Percentiles rank a stretch among this genome's conserved stretches.
Evolutionary conservation across 495 filamentous ascomycete genomes (phyloP).

Genomic region (Aspergillus incahuasiensis): DNA sequence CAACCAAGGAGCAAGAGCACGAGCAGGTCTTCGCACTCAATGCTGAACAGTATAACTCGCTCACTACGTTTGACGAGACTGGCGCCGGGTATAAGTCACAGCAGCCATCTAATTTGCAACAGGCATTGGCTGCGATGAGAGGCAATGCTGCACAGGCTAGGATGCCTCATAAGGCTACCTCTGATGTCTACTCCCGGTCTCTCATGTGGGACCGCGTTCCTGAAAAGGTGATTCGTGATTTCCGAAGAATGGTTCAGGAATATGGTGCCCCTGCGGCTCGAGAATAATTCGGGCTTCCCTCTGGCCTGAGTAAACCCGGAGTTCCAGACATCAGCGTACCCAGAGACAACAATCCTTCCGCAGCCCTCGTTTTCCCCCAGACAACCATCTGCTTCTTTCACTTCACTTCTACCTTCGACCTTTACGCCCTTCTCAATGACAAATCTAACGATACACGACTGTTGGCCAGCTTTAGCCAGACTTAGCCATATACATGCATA

Average conservation of each 20-base stretch:
- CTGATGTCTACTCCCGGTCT: slow-evolving; percentile 85
- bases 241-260: slow-evolving; percentile 78
- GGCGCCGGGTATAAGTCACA: slow-evolving; percentile 40
- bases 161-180: slow-evolving; percentile 27
- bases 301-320: slow-evolving; percentile 23
- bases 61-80: slow-evolving; percentile 56
- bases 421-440: slow-evolving; percentile 11
- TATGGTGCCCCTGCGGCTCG: slow-evolving; percentile 36
- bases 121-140: slow-evolving; percentile 77
- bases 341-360: slow-evolving; percentile 8
- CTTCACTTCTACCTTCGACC: slow-evolving; percentile 4
- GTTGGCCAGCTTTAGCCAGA: slow-evolving; percentile 21
- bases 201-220: slow-evolving; percentile 94
- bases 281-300: slow-evolving; percentile 30
- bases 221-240: slow-evolving; percentile 84
- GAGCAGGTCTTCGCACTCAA: slow-evolving; percentile 86
- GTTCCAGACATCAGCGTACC: slow-evolving; percentile 1
- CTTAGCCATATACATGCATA: slow-evolving; percentile 27
- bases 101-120: slow-evolving; percentile 63
- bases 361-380: slow-evolving; percentile 4
- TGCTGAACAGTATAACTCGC: slow-evolving; percentile 81
- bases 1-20: slow-evolving; percentile 79
- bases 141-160: slow-evolving; percentile 49
- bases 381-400: slow-evolving; percentile 12
- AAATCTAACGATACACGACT: slow-evolving; percentile 18